Evolutionary conservation across 192 early-diverging fungal species (phyloP), one percentile per base, ranked within the genome.

Genomic region (Backusella luteola): DNA sequence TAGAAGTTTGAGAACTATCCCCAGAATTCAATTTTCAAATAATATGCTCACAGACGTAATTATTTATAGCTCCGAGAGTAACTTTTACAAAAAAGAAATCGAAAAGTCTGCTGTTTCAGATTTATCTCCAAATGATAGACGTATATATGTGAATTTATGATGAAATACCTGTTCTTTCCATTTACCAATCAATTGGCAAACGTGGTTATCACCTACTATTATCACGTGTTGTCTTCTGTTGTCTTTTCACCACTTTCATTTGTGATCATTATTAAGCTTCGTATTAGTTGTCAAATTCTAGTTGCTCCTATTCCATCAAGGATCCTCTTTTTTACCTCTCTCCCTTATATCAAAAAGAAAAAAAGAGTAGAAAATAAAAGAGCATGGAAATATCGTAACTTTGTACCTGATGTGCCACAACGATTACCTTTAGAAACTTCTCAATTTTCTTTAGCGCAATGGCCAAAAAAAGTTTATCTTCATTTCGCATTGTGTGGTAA

Each of bases 1-100:
- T 68, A 68, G 67, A 68, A 68, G 29, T 68, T 19, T 21, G 34
- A 68, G 67, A 68, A 68, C 15, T n/a, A 35, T n/a, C 67, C 66
- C 67, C 34, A 68, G 26, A 32, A 68, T 35, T 36, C 34, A 68
- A 66, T 34, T 8, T 29, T 63, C 9, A 63, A 63, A 26, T 63
- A 63, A 29, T 53, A 12, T 63, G 56, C 56, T 63, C 56, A 63
- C 56, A 63, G 56, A 63, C 56, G 21, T 63, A 63, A 26, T 23
- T 12, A 63, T 63, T 63, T 63, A 26, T 63, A 63, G 11, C 56
- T 63, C 56, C 56, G 56, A 63, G 7, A 23, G 21, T 29, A 23
- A 63, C 26, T 29, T 29, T 63, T 63, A 29, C 19, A n/a, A 56
- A 56, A n/a, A 8, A 56, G n/a, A 56, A 56, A 56, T 63, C 1